A percentile compares a stretch with the other conserved stretches of the same genome.
Conservation (phyloP, 352 stramenopile genomes). For the Phytopythium mirpurense region DNA sequence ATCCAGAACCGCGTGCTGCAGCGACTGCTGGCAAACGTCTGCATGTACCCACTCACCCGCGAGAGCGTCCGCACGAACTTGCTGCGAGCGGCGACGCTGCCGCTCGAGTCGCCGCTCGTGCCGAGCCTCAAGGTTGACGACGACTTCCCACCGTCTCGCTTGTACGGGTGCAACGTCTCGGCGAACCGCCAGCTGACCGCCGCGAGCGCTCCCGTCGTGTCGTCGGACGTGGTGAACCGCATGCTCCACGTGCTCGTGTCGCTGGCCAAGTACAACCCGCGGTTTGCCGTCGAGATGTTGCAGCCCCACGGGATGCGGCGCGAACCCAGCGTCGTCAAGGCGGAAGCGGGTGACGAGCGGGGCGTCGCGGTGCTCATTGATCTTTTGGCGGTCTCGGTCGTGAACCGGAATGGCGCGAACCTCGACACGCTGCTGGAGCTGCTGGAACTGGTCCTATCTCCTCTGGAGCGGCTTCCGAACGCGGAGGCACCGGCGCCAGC, state of each 20-base stretch:
- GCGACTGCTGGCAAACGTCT: conserved; percentile 73
- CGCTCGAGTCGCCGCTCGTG: conserved; percentile 37
- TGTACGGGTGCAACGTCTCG: conserved; percentile 52
- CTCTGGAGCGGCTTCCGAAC: conserved; percentile 75
- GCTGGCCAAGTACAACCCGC: conserved; percentile 89
- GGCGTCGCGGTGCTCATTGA: conserved; percentile 79
- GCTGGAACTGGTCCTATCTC: conserved; percentile 86
- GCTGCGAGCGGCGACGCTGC: conserved; percentile 53
- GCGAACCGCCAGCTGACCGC: conserved; percentile 7
- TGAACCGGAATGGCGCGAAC: conserved; percentile 87
- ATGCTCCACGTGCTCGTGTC: conserved; percentile 85
- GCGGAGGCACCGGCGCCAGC: conserved; percentile 6
- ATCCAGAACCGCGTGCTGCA: conserved; percentile 82
- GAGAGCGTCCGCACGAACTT: conserved; percentile 52
- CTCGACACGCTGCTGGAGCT: conserved; percentile 92
- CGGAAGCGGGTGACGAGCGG: conserved; percentile 17
- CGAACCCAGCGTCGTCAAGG: neutral
- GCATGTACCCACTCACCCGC: conserved; percentile 70
- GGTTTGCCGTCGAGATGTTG: conserved; percentile 89
- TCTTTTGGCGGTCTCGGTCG: conserved; percentile 78
- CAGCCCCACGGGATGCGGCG: conserved; percentile 52
- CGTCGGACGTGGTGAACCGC: conserved; percentile 85
- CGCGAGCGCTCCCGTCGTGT: conserved; percentile 23
- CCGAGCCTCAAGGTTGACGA: conserved; percentile 27
- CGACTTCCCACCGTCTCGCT: conserved; percentile 46